These are phyloP conservation scores for Tetrahymena elliotti DNA, from an alignment of 73 alveolate genomes.

Conservation along the genomic window DNA sequence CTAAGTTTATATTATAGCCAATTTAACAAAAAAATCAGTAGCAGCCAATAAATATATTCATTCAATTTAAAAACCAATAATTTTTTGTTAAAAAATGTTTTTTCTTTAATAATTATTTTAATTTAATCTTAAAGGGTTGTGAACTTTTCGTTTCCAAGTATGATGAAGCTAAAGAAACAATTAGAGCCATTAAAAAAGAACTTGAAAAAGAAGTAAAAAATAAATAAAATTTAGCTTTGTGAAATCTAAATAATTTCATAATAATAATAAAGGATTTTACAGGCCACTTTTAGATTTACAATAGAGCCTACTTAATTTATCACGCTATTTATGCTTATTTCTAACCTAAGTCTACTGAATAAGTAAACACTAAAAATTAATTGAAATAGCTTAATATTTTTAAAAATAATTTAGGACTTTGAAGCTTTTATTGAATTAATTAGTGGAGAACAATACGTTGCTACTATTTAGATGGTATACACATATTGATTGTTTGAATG, in stretches of 20 bases:
- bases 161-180: neutral
- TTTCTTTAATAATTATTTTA: neutral
- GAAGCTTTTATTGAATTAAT: neutral
- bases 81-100: neutral
- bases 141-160: neutral
- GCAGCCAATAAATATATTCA: neutral
- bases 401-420: neutral
- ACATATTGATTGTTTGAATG: neutral
- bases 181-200: neutral
- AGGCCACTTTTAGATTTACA: neutral
- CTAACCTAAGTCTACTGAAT: neutral
- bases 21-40: neutral
- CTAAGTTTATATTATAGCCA: neutral
- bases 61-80: neutral
- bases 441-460: neutral
- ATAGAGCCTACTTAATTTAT: neutral
- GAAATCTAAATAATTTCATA: neutral
- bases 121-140: neutral
- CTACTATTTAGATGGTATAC: neutral
- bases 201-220: neutral
- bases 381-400: neutral
- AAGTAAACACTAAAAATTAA: neutral
- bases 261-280: neutral
- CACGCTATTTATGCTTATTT: neutral
- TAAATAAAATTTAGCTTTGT: too few relatives aligned